Evolutionary conservation across 2,329 filamentous ascomycete species (phyloP).

Genomic region (Paraconiothyrium sp.): DNA sequence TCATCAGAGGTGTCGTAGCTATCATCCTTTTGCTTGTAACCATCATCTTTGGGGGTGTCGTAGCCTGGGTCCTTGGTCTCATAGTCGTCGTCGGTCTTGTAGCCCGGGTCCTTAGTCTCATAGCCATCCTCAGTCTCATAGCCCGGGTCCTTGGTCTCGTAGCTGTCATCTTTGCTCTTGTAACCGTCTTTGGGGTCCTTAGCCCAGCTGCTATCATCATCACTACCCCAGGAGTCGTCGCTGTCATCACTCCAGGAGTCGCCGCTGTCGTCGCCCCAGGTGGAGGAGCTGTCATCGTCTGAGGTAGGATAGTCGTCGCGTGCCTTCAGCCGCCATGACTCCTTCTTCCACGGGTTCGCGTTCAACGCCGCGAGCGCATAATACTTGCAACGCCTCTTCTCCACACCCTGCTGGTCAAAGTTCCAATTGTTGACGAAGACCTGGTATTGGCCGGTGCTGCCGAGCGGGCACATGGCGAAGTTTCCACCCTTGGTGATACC

Average conservation of each 20-base stretch:
- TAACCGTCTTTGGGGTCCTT: background rate
- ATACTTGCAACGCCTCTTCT: constrained; percentile 10
- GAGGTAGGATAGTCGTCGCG: constrained; percentile 6
- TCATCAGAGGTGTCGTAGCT: constrained; percentile 1
- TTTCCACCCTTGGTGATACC: constrained; percentile 24
- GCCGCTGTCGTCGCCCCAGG: background rate
- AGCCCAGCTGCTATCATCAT: background rate
- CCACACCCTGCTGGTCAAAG: constrained; percentile 23
- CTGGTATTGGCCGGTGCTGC: constrained; percentile 37
- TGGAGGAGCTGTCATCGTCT: background rate
- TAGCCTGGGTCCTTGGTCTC: background rate
- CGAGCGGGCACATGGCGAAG: constrained; percentile 33
- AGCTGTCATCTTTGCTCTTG: background rate
- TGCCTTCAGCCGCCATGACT: background rate
- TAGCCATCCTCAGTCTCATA: background rate
- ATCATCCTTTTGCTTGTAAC: background rate
- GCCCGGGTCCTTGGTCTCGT: background rate
- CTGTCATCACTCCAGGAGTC: constrained; percentile 6
- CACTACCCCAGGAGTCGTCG: background rate
- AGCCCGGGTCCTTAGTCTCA: background rate
- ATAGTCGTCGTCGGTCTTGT: background rate
- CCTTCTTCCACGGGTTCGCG: constrained; percentile 26
- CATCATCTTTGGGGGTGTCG: background rate
- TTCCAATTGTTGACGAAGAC: constrained; percentile 39
- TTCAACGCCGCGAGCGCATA: constrained; percentile 24